These are phyloP conservation scores for Piper longum DNA, from an alignment of 164 flowering plant genomes.

Conservation along the genomic window DNA sequence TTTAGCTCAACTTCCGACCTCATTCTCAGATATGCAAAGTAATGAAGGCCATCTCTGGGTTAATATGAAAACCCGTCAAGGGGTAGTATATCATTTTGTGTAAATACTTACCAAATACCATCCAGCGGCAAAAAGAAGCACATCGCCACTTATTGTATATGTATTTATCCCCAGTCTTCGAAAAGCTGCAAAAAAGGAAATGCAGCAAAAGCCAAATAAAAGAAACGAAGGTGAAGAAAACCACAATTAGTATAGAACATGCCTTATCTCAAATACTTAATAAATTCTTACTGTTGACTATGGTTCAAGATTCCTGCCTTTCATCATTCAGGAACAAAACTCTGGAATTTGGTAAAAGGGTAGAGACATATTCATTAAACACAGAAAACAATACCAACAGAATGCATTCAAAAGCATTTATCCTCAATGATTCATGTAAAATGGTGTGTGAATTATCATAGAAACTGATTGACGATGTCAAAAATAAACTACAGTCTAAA, in stretches of 20 bases:
- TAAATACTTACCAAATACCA: constrained; percentile 63
- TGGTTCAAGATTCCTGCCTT: neutral
- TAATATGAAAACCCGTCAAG: neutral
- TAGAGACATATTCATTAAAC: neutral
- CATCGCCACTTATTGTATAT: constrained; percentile 24
- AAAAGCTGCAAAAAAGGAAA: constrained; percentile 31
- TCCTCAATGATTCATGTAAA: neutral
- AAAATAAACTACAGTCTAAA: too few relatives aligned
- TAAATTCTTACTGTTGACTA: neutral
- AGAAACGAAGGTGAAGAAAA: neutral
- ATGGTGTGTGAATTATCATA: too few relatives aligned
- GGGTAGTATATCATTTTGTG: neutral
- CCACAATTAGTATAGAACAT: too few relatives aligned
- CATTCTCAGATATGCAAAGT: too few relatives aligned
- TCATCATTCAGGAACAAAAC: neutral
- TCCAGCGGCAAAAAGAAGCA: constrained; percentile 29
- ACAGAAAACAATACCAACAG: neutral
- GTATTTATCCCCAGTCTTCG: constrained; percentile 43
- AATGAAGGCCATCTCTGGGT: too few relatives aligned
- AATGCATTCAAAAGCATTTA: neutral
- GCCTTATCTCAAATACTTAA: too few relatives aligned
- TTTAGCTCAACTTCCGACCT: too few relatives aligned
- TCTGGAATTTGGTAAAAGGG: neutral
- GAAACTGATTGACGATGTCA: too few relatives aligned
- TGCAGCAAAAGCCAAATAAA: neutral